Base-by-base conservation (phyloP, 2,329 filamentous ascomycete genomes). In the Aspergillus sp. region DNA sequence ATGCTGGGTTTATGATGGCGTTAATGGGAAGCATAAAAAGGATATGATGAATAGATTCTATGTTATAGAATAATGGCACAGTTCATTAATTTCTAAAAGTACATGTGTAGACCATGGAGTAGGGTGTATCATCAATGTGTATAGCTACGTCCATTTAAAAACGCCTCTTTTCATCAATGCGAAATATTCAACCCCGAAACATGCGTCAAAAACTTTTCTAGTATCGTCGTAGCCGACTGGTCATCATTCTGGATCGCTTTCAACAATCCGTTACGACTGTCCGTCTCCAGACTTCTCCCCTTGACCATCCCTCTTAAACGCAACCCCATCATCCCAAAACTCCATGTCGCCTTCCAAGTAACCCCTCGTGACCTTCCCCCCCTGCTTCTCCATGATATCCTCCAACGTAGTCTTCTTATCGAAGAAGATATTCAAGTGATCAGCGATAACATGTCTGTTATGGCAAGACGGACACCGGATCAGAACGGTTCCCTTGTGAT, bases 361-460 rank as follows among this genome's bases (percentile, higher is more conserved):
- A 4, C 90, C 91, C 62, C 85, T 85, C 72, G 93, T 80, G 44
- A 97, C 69, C 52, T 91, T 85, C 67, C 94, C 86, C 1, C 71
- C 71, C 44, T 67, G 62, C 27, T 65, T 53, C 20, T 60, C 51
- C 44, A 74, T 44, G 17, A 74, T 64, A 55, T 74, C 72, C 50
- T 74, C 72, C 17, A 74, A 51, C 0, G 69, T 74, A 12, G 59
- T 67, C 23, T 62, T 62, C 41, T 65, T 54, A 46, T 74, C 71
- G 45, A 69, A 65, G 55, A 74, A 75, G 51, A 83, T 80, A 58
- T 81, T 82, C 44, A 98, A 72, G 67, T 98, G 87, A 67, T 98
- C 93, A 62, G 83, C 86, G 60, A 98, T 97, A 56, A 98, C 73
- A 72, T 98, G 93, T 20, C 90, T 80, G 64, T 88, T 90, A 61